These are phyloP conservation scores for Claviceps humidiphila DNA, from an alignment of 2,329 filamentous ascomycete genomes.

Conservation along the genomic window DNA sequence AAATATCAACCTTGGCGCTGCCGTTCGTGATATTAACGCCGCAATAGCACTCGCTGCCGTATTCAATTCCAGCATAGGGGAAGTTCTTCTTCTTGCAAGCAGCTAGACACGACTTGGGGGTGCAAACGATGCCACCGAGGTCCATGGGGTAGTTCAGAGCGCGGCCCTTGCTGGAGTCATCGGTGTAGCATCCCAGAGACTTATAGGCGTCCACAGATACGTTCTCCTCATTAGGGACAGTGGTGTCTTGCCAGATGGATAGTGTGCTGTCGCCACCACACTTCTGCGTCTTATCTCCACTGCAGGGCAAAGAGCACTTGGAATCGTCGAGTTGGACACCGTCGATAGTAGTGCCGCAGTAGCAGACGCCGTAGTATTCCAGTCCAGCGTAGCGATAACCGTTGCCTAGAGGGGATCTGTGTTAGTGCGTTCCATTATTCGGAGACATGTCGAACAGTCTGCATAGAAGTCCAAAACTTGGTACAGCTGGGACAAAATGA, in stretches of 20 bases:
- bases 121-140: conserved; percentile 24
- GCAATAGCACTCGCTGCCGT: conserved; percentile 32
- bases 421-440: background rate
- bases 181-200: conserved; percentile 48
- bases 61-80: conserved; percentile 36
- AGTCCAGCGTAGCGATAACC: conserved; percentile 38
- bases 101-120: conserved; percentile 27
- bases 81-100: conserved; percentile 30
- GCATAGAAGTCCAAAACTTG: too few relatives aligned
- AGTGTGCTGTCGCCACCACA: conserved; percentile 36
- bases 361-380: conserved; percentile 39
- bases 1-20: conserved; percentile 21
- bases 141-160: conserved; percentile 31
- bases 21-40: conserved; percentile 39
- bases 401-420: conserved; percentile 23
- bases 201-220: conserved; percentile 39
- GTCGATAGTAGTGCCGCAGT: conserved; percentile 37
- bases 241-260: conserved; percentile 35
- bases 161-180: conserved; percentile 26
- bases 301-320: conserved; percentile 45
- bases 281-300: conserved; percentile 27
- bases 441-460: background rate
- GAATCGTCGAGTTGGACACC: conserved; percentile 37
- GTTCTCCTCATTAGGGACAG: conserved; percentile 28
- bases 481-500: background rate